Conservation (phyloP, 495 filamentous ascomycete species). For the Neurospora sp. region DNA sequence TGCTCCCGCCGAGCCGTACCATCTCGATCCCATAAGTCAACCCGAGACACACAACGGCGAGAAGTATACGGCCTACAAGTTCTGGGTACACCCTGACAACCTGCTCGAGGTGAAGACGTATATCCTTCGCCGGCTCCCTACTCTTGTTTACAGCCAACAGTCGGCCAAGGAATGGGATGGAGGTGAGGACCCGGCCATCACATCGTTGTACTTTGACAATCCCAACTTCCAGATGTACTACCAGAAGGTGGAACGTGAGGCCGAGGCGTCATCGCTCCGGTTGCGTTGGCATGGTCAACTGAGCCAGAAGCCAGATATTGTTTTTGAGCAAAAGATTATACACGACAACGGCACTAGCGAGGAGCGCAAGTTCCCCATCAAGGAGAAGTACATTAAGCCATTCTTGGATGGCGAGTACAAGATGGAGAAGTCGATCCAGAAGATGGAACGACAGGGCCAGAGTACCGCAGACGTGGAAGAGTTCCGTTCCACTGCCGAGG, state of each 20-base stretch:
- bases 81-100: constrained; percentile 95
- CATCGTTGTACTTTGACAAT: constrained; percentile 92
- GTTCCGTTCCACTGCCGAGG: constrained; percentile 61
- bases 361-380: constrained; percentile 73
- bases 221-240: constrained; percentile 74
- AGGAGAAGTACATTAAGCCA: constrained; percentile 85
- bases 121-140: constrained; percentile 79
- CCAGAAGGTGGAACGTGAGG: constrained; percentile 67
- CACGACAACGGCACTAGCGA: constrained; percentile 62
- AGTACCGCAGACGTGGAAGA: constrained; percentile 51
- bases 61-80: constrained; percentile 86
- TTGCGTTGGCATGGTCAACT: constrained; percentile 90
- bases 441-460: constrained; percentile 61
- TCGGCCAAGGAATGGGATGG: constrained; percentile 67
- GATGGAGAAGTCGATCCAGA: constrained; percentile 81
- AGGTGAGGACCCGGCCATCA: constrained; percentile 80
- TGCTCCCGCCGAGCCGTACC: constrained; percentile 12
- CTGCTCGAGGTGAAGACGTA: constrained; percentile 91
- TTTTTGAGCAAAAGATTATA: constrained; percentile 81
- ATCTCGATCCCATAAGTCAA: constrained; percentile 27
- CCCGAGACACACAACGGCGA: constrained; percentile 45
- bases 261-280: constrained; percentile 71
- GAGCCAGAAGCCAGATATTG: constrained; percentile 62
- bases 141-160: constrained; percentile 85
- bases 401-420: constrained; percentile 83